Percentiles rank a stretch among this genome's conserved stretches.
Evolutionary conservation across 305 asterid species (phyloP).

Genomic region (Solanum hybrid): DNA sequence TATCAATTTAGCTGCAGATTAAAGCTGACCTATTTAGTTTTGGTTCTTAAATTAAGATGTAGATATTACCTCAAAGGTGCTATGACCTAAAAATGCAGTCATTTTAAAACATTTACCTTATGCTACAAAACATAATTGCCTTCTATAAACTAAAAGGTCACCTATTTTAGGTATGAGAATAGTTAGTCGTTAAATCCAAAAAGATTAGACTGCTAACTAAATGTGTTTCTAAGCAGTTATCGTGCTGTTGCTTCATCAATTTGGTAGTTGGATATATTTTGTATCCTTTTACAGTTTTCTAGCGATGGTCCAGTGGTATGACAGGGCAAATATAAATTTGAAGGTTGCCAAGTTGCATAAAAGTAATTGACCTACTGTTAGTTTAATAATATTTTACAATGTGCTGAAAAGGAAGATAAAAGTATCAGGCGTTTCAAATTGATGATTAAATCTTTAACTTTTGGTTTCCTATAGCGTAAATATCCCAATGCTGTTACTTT

Average conservation of each 20-base stretch:
- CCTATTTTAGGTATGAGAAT: neutral
- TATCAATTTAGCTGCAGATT: neutral
- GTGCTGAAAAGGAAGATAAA: conserved; percentile 2
- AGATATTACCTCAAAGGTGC: neutral
- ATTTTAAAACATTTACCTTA: neutral
- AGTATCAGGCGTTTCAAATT: neutral
- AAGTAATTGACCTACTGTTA: neutral
- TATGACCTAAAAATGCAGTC: neutral
- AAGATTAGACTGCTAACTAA: neutral
- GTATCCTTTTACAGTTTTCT: neutral
- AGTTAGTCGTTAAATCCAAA: neutral
- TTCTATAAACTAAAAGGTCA: neutral
- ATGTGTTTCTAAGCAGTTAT: neutral
- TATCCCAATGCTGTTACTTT: neutral
- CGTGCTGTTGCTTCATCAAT: neutral
- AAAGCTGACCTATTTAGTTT: neutral
- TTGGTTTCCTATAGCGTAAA: neutral
- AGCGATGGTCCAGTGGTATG: neutral
- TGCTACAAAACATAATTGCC: neutral
- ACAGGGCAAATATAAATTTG: neutral
- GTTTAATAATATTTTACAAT: neutral
- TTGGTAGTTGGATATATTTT: neutral
- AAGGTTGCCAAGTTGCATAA: neutral
- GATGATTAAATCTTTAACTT: neutral
- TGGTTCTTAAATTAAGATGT: neutral